phyloP scores from a whole-genome alignment of 768 basidiomycete genomes.

The Leccinum boreale region DNA sequence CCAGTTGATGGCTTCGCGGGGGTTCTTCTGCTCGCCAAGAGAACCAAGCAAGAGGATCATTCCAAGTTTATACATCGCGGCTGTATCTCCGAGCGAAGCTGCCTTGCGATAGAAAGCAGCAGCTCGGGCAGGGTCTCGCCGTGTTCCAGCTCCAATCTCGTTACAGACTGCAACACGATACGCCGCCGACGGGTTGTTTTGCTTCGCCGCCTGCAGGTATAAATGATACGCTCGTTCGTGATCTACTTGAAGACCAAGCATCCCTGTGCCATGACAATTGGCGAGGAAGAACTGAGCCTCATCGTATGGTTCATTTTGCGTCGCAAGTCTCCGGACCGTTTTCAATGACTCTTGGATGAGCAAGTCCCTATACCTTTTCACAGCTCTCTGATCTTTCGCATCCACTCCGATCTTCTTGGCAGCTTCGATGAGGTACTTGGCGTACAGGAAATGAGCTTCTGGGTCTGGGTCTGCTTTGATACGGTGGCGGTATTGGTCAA shows the following conservation, averaged over 20 bases:
- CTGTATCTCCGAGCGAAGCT: conserved; percentile 91
- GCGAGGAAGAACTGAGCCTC: conserved; percentile 99
- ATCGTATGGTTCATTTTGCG: conserved; percentile 86
- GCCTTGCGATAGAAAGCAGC: conserved; percentile 97
- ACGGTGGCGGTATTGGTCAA: conserved; percentile 95
- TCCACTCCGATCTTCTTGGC: conserved; percentile 84
- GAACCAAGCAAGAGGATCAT: conserved; percentile 89
- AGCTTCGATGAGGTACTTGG: conserved; percentile 98
- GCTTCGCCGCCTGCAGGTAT: conserved; percentile 95
- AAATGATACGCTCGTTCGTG: conserved; percentile 97
- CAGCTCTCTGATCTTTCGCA: conserved; percentile 74
- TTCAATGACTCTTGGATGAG: conserved; percentile 88
- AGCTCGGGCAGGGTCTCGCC: conserved; percentile 82
- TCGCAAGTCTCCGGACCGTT: conserved; percentile 88
- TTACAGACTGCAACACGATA: conserved; percentile 99
- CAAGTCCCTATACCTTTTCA: conserved; percentile 86
- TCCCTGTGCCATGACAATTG: conserved; percentile 94
- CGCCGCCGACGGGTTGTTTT: conserved; percentile 91
- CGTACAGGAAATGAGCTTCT: conserved; percentile 95
- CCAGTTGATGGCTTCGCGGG: conserved; percentile 92
- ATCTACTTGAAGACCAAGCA: conserved; percentile 93
- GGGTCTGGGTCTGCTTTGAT: conserved; percentile 98
- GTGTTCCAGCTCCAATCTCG: conserved; percentile 95
- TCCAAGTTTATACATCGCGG: conserved; percentile 99
- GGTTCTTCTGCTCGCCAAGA: conserved; percentile 79